Evolutionary conservation across 768 basidiomycete species (phyloP).

Genomic region (Lenzites betulinus): DNA sequence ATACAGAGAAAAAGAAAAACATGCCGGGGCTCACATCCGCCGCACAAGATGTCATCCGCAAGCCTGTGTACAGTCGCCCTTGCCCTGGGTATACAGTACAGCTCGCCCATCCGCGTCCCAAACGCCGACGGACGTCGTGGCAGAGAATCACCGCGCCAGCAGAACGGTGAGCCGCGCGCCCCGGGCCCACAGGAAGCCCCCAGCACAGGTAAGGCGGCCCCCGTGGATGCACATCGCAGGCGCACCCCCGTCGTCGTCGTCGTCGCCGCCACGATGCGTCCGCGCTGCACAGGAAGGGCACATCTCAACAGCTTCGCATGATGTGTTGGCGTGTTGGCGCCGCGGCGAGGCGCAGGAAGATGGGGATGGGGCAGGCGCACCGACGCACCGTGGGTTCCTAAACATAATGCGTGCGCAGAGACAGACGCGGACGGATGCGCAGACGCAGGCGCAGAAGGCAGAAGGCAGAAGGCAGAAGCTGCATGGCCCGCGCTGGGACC

Average conservation of each 20-base stretch:
- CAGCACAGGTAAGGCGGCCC: neutral
- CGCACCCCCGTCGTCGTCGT: neutral
- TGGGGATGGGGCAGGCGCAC: neutral
- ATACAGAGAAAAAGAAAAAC: no score
- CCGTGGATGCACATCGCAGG: neutral
- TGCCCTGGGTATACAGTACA: neutral
- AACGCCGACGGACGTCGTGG: no score
- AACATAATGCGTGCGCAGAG: no score
- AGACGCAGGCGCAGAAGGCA: neutral
- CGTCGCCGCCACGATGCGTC: neutral
- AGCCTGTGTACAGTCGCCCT: no score
- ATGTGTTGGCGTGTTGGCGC: conserved; percentile 6
- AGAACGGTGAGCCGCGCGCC: neutral
- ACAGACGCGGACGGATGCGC: no score
- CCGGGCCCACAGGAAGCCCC: no score
- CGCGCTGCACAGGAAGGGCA: conserved; percentile 10
- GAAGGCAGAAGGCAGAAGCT: neutral
- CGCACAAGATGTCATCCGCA: neutral
- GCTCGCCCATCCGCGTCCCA: no score
- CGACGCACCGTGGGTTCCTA: no score
- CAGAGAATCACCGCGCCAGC: no score
- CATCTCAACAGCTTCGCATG: conserved; percentile 12
- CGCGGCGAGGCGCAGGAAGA: neutral
- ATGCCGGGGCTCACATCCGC: neutral
- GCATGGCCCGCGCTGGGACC: neutral